Evolutionary conservation across 2,329 filamentous ascomycete genomes (phyloP).

Genomic region (Byssochlamys sp.): DNA sequence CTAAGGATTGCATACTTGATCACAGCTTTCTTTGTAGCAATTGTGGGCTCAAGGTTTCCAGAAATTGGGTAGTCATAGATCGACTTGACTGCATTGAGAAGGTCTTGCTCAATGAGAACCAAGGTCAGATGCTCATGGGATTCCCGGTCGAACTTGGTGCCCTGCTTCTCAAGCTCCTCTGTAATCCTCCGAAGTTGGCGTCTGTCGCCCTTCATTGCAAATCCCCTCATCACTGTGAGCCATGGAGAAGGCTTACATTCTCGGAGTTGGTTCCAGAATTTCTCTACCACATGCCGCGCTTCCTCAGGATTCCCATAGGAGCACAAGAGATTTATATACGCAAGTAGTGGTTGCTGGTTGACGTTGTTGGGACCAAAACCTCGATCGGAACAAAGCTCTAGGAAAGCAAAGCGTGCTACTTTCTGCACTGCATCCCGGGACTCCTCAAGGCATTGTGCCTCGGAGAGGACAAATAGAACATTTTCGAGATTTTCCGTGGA

Average conservation of each 20-base stretch:
- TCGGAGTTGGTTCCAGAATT: slow-evolving; percentile 28
- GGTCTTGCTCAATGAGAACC: slow-evolving; percentile 52
- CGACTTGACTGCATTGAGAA: slow-evolving; percentile 51
- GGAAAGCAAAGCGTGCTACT: slow-evolving; percentile 30
- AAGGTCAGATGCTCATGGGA: slow-evolving; percentile 46
- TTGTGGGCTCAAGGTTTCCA: slow-evolving; percentile 31
- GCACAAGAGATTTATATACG: slow-evolving; percentile 44
- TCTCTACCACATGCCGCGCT: slow-evolving; percentile 40
- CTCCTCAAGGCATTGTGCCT: slow-evolving; percentile 25
- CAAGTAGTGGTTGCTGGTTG: slow-evolving; percentile 29
- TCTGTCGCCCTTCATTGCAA: slow-evolving; percentile 50
- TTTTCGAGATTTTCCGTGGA: slow-evolving; percentile 31
- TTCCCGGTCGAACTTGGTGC: slow-evolving; percentile 36
- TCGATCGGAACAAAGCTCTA: slow-evolving; percentile 28
- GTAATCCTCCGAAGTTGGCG: slow-evolving; percentile 50
- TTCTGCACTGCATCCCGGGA: slow-evolving; percentile 30
- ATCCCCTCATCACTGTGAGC: slow-evolving; percentile 49
- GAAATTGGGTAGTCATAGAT: slow-evolving; percentile 56
- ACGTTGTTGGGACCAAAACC: slow-evolving; percentile 33
- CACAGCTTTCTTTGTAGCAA: slow-evolving; percentile 44
- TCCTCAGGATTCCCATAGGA: slow-evolving; percentile 48
- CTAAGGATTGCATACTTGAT: slow-evolving; percentile 54
- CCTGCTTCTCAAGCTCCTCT: slow-evolving; percentile 43
- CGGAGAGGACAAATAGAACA: slow-evolving; percentile 30
- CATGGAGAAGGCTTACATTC: slow-evolving; percentile 29